Base-by-base conservation (phyloP, 495 filamentous ascomycete genomes). In the Penicillium pancosmium region DNA sequence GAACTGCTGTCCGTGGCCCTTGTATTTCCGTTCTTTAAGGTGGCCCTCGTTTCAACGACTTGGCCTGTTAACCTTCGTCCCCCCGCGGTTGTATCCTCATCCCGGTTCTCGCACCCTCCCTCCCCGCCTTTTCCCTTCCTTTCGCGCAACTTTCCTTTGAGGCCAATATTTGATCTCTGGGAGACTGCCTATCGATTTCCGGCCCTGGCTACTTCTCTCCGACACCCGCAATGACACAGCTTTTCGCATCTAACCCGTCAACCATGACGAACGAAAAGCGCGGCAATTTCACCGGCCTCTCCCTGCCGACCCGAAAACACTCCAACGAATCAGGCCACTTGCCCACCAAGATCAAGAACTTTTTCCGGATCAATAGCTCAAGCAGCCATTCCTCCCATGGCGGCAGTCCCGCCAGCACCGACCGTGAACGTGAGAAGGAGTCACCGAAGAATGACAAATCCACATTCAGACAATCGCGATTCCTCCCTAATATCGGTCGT, bases 311-410 rank as follows among this genome's bases (percentile, higher is more conserved):
- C 55, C 80, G 80, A 63, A 82, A 82, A 66, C 80, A 81, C 55
- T 72, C 80, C 40, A 77, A 73, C 61, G 71, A 78, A 19, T 76
- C 77, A 3, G 73, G 73, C 73, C 90, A 94, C 66, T 86, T 96
- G 65, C 91, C 88, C 35, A 89, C 93, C 70, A 92, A 88, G 73
- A 85, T 98, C 73, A 95, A 89, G 84, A 96, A 93, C 72, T 98
- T 98, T 80, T 98, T 98, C 80, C 91, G 94, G 67, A 96, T 97
- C 78, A 97, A 90, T 73, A 90, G 80, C 65, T 80, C 82, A 38
- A 75, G 79, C 62, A 86, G 75, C 70, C 84, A 82, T 58, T 79
- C 73, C 54, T 74, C 73, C 58, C 68, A 72, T 68, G 66, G 59
- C 62, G 69, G 61, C 64, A 75, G 74, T 69, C 60, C 61, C 41